Percentiles rank a stretch among this genome's conserved stretches.
Conservation (phyloP, 1,284 basidiomycete genomes). For the Papiliotrema nemorosa region DNA sequence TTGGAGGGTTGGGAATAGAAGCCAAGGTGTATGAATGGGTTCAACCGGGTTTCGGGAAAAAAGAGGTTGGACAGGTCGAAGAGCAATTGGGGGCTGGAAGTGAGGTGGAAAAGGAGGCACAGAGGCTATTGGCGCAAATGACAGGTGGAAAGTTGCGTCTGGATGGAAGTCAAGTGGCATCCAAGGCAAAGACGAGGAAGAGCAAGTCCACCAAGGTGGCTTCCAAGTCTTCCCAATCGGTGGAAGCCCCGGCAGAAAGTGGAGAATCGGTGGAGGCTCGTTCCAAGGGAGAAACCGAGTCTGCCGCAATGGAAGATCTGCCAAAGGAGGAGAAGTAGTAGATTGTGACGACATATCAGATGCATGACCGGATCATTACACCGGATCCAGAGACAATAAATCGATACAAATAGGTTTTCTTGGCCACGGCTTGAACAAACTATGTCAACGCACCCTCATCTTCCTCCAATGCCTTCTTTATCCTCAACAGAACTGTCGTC, state of each 20-base stretch:
- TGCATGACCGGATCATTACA: neutral
- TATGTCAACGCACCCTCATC: slow-evolving; percentile 53
- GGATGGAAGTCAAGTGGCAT: neutral
- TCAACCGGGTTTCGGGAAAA: slow-evolving; percentile 62
- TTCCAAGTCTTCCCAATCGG: neutral
- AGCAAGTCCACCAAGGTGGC: neutral
- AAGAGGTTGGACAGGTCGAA: slow-evolving; percentile 41
- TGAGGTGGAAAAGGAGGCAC: neutral
- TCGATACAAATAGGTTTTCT: neutral
- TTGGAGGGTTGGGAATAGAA: slow-evolving; percentile 84
- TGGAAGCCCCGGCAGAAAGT: neutral
- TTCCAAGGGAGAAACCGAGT: neutral
- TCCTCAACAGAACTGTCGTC: slow-evolving; percentile 78
- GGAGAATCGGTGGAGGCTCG: slow-evolving; percentile 1
- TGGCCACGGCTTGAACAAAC: neutral
- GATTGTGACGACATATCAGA: neutral
- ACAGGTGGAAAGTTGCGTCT: neutral
- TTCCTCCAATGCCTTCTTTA: slow-evolving; percentile 74
- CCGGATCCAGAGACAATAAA: neutral
- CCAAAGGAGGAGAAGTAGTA: neutral
- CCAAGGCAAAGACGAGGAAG: neutral
- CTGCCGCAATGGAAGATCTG: neutral
- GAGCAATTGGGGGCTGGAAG: neutral
- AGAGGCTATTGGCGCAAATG: neutral
- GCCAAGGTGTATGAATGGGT: slow-evolving; percentile 72